phyloP scores from a whole-genome alignment of 768 basidiomycete genomes.

The Nidularia pulvinata region DNA sequence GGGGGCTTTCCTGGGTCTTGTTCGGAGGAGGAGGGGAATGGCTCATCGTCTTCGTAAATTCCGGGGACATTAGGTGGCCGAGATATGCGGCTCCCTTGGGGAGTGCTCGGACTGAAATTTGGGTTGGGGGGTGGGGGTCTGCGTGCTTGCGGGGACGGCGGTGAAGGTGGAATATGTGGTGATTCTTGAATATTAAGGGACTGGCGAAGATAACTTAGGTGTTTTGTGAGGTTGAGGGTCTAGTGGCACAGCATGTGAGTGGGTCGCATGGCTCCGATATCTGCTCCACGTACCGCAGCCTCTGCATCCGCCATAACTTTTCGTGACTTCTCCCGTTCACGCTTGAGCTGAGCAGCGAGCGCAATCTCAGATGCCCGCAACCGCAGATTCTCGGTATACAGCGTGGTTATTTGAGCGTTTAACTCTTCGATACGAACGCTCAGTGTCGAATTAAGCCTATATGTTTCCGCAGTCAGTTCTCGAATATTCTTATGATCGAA shows the following conservation, averaged over 20 bases:
- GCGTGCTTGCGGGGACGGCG: slow-evolving; percentile 48
- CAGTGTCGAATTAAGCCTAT: slow-evolving; percentile 82
- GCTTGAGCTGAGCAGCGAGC: slow-evolving; percentile 73
- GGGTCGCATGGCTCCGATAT: not conserved
- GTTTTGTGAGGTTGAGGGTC: slow-evolving; percentile 64
- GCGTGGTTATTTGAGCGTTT: slow-evolving; percentile 78
- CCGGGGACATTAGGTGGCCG: slow-evolving; percentile 66
- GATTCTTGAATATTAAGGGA: slow-evolving; percentile 46
- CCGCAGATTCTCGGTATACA: slow-evolving; percentile 82
- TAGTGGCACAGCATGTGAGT: slow-evolving; percentile 14
- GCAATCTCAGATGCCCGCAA: slow-evolving; percentile 82
- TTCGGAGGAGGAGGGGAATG: slow-evolving; percentile 38
- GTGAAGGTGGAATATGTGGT: slow-evolving; percentile 42
- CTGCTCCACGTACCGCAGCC: slow-evolving; percentile 51
- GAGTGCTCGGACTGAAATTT: slow-evolving; percentile 34
- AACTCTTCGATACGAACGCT: slow-evolving; percentile 85
- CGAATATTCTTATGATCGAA: not conserved
- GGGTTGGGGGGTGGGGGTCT: slow-evolving; percentile 38
- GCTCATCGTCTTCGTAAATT: slow-evolving; percentile 70
- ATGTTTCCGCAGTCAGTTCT: not conserved
- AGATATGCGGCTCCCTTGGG: slow-evolving; percentile 56
- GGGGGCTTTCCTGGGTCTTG: slow-evolving; percentile 35
- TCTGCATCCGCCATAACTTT: slow-evolving; percentile 75
- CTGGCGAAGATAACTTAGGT: slow-evolving; percentile 63
- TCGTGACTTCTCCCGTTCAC: slow-evolving; percentile 76